phyloP scores from a whole-genome alignment of 768 basidiomycete genomes.

The Tremella fuciformis region DNA sequence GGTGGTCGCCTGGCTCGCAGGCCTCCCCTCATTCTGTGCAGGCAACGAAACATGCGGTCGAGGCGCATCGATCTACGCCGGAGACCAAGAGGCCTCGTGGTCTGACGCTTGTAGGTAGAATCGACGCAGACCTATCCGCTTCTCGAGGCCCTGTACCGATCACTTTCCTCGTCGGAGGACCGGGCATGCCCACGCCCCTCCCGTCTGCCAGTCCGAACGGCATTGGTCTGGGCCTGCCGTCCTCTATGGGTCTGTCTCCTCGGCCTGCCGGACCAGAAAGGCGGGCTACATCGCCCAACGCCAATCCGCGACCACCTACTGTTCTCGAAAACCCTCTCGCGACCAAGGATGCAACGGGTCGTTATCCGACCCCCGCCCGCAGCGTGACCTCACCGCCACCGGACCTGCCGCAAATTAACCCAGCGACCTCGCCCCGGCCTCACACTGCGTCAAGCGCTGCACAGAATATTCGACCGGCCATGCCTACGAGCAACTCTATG shows the following conservation, averaged over 20 bases:
- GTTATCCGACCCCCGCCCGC: slow-evolving; percentile 14
- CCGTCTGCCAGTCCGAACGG: background rate
- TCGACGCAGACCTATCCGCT: slow-evolving; percentile 42
- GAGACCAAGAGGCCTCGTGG: slow-evolving; percentile 25
- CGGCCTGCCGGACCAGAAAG: no score
- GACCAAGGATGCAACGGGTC: no score
- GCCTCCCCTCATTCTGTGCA: slow-evolving; percentile 38
- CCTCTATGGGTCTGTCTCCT: background rate
- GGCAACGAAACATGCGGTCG: slow-evolving; percentile 39
- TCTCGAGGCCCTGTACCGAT: slow-evolving; percentile 49
- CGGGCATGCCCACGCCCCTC: slow-evolving; percentile 11
- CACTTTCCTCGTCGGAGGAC: slow-evolving; percentile 39
- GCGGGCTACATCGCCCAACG: no score
- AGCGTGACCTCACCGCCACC: slow-evolving; percentile 25
- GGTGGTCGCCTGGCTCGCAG: slow-evolving; percentile 32
- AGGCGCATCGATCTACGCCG: slow-evolving; percentile 27
- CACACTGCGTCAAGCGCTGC: background rate
- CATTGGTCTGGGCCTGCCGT: background rate
- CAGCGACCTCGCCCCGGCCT: slow-evolving; percentile 4
- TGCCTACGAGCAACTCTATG: no score
- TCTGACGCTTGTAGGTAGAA: slow-evolving; percentile 44
- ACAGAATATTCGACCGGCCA: background rate
- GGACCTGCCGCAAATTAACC: no score
- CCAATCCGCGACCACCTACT: no score
- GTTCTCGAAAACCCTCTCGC: no score